Conservation (phyloP, 176 grass and related monocot genomes). For the Lolium multiflorum region DNA sequence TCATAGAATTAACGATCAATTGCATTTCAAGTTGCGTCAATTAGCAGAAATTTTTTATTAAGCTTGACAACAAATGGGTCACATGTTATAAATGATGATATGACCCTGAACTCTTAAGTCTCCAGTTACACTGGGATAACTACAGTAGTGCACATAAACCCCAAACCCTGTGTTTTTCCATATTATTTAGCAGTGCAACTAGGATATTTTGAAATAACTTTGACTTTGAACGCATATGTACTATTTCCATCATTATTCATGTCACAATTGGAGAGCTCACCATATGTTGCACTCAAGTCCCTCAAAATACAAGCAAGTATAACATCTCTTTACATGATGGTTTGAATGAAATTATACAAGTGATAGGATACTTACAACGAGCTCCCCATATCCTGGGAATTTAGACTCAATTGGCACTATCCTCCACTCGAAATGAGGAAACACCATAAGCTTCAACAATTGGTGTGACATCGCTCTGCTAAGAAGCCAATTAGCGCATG, state of each 20-base stretch:
- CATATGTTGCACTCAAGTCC: neutral
- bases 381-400: constrained; percentile 92
- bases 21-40: constrained; percentile 26
- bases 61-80: neutral
- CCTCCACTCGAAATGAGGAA: constrained; percentile 85
- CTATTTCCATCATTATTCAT: too few relatives aligned
- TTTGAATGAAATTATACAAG: constrained; percentile 15
- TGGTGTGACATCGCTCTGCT: constrained; percentile 89
- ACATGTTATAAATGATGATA: neutral
- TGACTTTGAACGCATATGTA: constrained; percentile 3
- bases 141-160: neutral
- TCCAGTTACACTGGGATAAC: neutral
- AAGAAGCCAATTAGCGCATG: constrained; percentile 19
- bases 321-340: neutral
- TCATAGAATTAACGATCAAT: neutral
- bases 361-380: constrained; percentile 67
- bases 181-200: neutral
- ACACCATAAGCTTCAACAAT: constrained; percentile 99
- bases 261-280: neutral
- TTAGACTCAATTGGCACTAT: constrained; percentile 97
- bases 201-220: constrained; percentile 11
- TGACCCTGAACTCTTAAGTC: neutral
- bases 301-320: neutral
- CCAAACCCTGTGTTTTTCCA: neutral
- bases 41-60: neutral